These are phyloP conservation scores for Boletellus ananas DNA, from an alignment of 768 basidiomycete species.

Conservation along the genomic window DNA sequence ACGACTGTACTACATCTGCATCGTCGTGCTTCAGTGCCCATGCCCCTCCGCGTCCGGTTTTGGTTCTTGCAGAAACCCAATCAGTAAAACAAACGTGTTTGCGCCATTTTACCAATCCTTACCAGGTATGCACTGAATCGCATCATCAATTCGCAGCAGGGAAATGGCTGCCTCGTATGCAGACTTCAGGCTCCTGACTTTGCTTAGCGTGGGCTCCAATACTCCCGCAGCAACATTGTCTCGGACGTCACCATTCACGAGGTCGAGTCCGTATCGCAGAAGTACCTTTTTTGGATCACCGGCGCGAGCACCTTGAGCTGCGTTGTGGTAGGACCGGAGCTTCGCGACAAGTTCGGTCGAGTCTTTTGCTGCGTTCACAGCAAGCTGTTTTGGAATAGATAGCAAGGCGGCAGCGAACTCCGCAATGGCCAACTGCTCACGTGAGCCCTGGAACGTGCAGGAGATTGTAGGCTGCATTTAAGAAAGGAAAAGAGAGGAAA, in stretches of 20 bases:
- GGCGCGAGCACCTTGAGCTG: constrained; percentile 86
- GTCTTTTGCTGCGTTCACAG: constrained; percentile 98
- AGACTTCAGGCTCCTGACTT: constrained; percentile 94
- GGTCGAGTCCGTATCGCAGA: constrained; percentile 90
- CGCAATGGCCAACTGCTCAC: constrained; percentile 98
- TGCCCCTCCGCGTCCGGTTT: constrained; percentile 71
- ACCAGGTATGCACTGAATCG: constrained; percentile 90
- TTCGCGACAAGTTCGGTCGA: constrained; percentile 97
- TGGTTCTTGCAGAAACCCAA: constrained; percentile 46
- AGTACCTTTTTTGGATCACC: constrained; percentile 91
- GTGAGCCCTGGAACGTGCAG: constrained; percentile 67
- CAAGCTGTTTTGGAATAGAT: constrained; percentile 93
- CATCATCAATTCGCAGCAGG: constrained; percentile 91
- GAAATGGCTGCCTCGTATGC: constrained; percentile 97
- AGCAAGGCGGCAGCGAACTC: constrained; percentile 93
- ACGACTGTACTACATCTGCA: constrained; percentile 16
- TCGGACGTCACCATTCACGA: constrained; percentile 90
- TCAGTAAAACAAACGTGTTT: constrained; percentile 13
- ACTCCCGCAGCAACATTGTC: constrained; percentile 94
- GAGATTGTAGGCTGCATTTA: background rate
- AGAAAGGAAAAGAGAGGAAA: constrained; percentile 7
- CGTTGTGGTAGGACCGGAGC: constrained; percentile 93
- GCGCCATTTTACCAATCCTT: constrained; percentile 28
- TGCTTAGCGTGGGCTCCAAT: constrained; percentile 94
- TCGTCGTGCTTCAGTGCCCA: constrained; percentile 50